A percentile compares a stretch with the other conserved stretches of the same genome.
Conservation (phyloP, 2,329 filamentous ascomycete species). For the Ceratocystis alfenasii region DNA sequence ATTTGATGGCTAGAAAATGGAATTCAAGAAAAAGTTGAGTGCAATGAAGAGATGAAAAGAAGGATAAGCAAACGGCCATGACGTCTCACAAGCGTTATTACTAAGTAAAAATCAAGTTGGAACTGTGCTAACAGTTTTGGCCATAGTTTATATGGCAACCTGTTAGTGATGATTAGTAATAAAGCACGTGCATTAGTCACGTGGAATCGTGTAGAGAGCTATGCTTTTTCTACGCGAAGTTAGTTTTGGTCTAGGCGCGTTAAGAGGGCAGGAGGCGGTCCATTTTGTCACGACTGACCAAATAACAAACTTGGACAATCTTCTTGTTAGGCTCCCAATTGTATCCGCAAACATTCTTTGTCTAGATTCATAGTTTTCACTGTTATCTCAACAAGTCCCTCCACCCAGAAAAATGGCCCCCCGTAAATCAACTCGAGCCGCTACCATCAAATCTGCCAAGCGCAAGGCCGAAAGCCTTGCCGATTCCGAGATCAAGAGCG, state of each 20-base stretch:
- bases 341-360: too few species aligned
- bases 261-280: too few species aligned
- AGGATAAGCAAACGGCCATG: not conserved
- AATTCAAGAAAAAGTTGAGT: not conserved
- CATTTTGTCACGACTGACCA: too few species aligned
- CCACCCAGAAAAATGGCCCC: not conserved
- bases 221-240: not conserved
- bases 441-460: slow-evolving; percentile 12
- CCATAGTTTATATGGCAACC: not conserved
- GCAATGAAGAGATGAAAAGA: not conserved
- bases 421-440: slow-evolving; percentile 18
- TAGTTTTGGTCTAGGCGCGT: not conserved
- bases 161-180: not conserved
- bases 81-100: slow-evolving; percentile 1
- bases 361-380: not conserved
- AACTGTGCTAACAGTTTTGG: slow-evolving; percentile 7
- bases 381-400: not conserved
- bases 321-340: too few species aligned
- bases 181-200: not conserved
- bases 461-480: slow-evolving; percentile 24
- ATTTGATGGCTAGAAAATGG: not conserved
- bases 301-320: too few species aligned
- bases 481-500: slow-evolving; percentile 24
- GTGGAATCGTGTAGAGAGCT: slow-evolving; percentile 10
- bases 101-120: not conserved